Conservation (phyloP, 1,284 basidiomycete species). For the Trametes sp. region DNA sequence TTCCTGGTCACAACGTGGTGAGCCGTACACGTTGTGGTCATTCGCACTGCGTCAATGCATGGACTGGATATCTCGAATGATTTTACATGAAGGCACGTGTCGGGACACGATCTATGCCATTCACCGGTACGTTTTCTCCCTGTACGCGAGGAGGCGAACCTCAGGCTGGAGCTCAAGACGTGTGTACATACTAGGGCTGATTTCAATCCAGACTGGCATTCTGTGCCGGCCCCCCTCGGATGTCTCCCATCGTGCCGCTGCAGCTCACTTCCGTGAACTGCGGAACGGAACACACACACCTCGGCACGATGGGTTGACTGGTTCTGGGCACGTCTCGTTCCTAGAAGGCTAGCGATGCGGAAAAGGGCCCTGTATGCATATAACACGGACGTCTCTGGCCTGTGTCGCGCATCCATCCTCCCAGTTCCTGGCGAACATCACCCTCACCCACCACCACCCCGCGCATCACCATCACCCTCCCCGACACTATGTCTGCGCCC, state of each 20-base stretch:
- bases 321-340: slow-evolving; percentile 1
- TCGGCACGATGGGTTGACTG: neutral
- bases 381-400: neutral
- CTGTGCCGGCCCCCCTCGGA: neutral
- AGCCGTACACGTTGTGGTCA: no score
- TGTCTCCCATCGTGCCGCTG: neutral
- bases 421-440: slow-evolving; percentile 18
- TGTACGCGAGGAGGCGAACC: no score
- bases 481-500: slow-evolving; percentile 11
- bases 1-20: no score
- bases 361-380: neutral
- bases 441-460: neutral
- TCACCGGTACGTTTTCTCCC: no score
- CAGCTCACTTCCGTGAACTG: no score
- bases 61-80: no score
- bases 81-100: no score
- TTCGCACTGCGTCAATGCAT: no score
- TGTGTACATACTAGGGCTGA: no score
- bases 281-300: no score
- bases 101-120: no score
- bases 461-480: neutral
- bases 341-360: neutral
- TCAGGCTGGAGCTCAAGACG: no score
- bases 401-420: neutral
- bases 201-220: neutral